Evolutionary conservation across 2,329 filamentous ascomycete species (phyloP).

Genomic region (Coleophoma cylindrospora): DNA sequence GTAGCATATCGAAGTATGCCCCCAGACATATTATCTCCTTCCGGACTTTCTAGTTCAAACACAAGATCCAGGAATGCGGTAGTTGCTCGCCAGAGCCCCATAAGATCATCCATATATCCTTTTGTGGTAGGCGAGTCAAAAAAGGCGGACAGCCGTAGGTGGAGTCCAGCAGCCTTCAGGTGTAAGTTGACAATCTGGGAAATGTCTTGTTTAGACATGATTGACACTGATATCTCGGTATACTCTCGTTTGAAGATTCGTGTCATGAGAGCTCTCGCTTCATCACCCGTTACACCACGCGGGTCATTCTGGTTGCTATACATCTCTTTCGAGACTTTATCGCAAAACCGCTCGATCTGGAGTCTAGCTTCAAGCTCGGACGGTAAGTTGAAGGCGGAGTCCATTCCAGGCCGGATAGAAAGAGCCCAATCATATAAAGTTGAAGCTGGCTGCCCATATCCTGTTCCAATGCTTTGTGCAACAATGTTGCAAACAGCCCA

Average conservation of each 20-base stretch:
- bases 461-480: slow-evolving; percentile 75
- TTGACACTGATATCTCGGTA: slow-evolving; percentile 55
- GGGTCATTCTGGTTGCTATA: slow-evolving; percentile 74
- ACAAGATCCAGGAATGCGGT: slow-evolving; percentile 60
- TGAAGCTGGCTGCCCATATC: slow-evolving; percentile 76
- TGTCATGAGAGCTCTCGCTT: slow-evolving; percentile 62
- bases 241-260: slow-evolving; percentile 62
- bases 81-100: slow-evolving; percentile 70
- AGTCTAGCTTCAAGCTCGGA: slow-evolving; percentile 62
- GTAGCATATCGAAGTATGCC: slow-evolving; percentile 59
- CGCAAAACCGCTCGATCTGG: slow-evolving; percentile 69
- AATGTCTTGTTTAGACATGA: slow-evolving; percentile 48
- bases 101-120: slow-evolving; percentile 68
- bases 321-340: slow-evolving; percentile 75
- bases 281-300: slow-evolving; percentile 61
- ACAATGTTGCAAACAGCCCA: slow-evolving; percentile 87
- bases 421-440: slow-evolving; percentile 73
- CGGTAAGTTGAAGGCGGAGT: slow-evolving; percentile 52
- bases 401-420: slow-evolving; percentile 53
- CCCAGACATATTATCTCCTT: slow-evolving; percentile 33
- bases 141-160: slow-evolving; percentile 74
- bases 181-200: slow-evolving; percentile 60
- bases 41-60: slow-evolving; percentile 48
- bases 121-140: slow-evolving; percentile 72
- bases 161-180: slow-evolving; percentile 66